Evolutionary conservation across 1,139 yeast genomes (phyloP), one percentile per base, ranked within the genome.

Genomic region (Zygoascus meyerae): DNA sequence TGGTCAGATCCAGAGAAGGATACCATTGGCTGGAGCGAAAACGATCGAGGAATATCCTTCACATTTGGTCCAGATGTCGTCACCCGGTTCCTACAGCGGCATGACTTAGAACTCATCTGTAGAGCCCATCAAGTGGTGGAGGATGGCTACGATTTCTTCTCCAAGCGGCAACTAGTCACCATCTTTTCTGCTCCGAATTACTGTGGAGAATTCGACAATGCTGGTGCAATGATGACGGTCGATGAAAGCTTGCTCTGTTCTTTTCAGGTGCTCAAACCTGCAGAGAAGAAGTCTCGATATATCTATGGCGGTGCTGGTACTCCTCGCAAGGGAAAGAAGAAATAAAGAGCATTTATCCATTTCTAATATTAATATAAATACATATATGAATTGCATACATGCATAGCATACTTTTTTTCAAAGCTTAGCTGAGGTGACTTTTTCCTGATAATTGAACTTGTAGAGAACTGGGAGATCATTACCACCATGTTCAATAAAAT

Each of bases 1-100:
- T 92, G 98, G 98, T 85, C 96, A 4, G 98, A 92, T 68, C 98
- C 98, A 30, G 97, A 90, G 69, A 87, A 90, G 70, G 97, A 89
- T 69, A 87, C 90, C 58, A 87, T 94, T 39, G 97, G 97, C 12
- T 92, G 97, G 97, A 83, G 94, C 54, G 97, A 92, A 70, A 92
- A 92, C 67, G 97, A 92, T 70, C 83, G 97, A 70, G 97, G 97
- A 63, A 97, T 92, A 48, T 87, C 96, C 11, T 92, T 87, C 68
- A 89, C 97, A 15, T 92, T 92, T 71, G 97, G 97, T 12, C 97
- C 97, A 10, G 97, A 89, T 66, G 97, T 89, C 48, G 97, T 90
- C 49, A 84, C 95, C 52, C 76, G 97, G 66, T 90, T 90, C 66
- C 72, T 90, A 66, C 96, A 89, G 66, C 90, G 87, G 64, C 97